Evolutionary conservation across 257 asterid species (phyloP).

Genomic region (Agastache rugosa): DNA sequence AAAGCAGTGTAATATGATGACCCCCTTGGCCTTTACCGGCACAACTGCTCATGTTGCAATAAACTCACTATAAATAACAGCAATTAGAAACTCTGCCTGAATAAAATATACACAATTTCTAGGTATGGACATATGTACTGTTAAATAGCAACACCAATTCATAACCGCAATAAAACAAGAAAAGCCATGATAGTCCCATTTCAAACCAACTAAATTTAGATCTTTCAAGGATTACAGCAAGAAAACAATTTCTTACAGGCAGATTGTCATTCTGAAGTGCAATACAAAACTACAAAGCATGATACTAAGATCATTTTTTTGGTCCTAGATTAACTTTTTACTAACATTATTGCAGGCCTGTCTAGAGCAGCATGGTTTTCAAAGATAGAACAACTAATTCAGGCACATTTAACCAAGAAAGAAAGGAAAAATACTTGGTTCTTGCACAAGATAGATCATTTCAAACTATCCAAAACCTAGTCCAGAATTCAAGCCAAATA

Average conservation of each 20-base stretch:
- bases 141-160: neutral
- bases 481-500: neutral
- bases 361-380: neutral
- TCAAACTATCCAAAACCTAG: conserved; percentile 10
- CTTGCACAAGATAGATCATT: neutral
- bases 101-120: neutral
- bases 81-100: neutral
- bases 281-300: neutral
- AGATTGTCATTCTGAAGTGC: neutral
- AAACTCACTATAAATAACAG: neutral
- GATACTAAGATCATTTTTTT: neutral
- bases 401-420: neutral
- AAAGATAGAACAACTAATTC: neutral
- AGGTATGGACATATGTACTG: neutral
- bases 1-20: neutral
- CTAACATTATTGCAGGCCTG: neutral
- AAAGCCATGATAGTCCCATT: neutral
- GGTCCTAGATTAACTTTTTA: neutral
- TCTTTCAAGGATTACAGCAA: neutral
- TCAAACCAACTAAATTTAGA: neutral
- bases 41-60: neutral
- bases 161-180: neutral
- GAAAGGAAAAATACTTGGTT: neutral
- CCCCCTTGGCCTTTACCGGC: neutral
- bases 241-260: neutral